A percentile compares a stretch with the other conserved stretches of the same genome.
Evolutionary conservation across 2,329 filamentous ascomycete genomes (phyloP).

Genomic region (Fusarium siculi): DNA sequence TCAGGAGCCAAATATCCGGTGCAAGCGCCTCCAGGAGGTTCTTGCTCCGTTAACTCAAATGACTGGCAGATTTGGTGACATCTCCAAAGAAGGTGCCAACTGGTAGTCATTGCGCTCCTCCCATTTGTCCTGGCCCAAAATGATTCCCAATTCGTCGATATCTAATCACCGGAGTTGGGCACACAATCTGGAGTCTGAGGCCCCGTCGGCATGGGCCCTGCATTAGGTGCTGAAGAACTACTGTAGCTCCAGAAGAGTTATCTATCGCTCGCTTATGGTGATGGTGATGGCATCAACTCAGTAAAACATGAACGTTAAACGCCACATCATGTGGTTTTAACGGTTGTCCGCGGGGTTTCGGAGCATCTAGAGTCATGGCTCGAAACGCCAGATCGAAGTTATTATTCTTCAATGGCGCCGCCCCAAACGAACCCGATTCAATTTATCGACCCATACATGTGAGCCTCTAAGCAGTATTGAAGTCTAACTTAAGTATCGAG

Average conservation of each 20-base stretch:
- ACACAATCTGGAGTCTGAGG: slow-evolving; percentile 14
- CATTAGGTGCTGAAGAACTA: neutral
- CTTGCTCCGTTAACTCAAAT: slow-evolving; percentile 8
- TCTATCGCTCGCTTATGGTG: slow-evolving; percentile 1
- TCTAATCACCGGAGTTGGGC: neutral
- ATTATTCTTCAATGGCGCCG: slow-evolving; percentile 20
- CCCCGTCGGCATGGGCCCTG: slow-evolving; percentile 12
- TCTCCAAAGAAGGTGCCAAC: neutral
- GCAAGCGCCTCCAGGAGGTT: neutral
- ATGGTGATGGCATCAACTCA: neutral
- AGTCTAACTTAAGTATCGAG: neutral
- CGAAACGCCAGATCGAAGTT: slow-evolving; percentile 12
- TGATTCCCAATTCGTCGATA: neutral
- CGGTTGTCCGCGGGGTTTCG: slow-evolving; percentile 3
- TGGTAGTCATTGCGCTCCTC: neutral
- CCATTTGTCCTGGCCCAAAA: slow-evolving; percentile 1
- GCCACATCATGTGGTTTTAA: slow-evolving; percentile 25
- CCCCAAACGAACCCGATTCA: slow-evolving; percentile 5
- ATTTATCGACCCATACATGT: neutral
- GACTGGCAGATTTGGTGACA: slow-evolving; percentile 15
- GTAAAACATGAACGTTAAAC: slow-evolving; percentile 24
- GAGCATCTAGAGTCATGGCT: slow-evolving; percentile 11
- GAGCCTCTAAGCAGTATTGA: neutral
- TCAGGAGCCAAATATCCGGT: neutral
- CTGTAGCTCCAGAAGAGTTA: neutral